Conservation (phyloP, 768 basidiomycete genomes). For the Pholiota molesta region DNA sequence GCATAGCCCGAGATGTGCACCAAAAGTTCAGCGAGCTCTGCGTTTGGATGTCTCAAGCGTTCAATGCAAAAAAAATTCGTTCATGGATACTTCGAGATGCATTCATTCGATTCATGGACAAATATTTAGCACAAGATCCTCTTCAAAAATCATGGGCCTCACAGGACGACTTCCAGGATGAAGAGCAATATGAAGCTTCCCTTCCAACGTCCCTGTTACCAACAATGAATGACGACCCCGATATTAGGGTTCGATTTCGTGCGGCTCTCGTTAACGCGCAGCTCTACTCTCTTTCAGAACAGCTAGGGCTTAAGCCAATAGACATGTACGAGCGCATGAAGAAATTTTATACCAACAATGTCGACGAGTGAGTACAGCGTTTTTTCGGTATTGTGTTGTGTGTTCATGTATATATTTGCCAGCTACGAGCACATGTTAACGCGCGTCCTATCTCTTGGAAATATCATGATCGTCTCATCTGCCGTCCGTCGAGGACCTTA, state of each 20-base stretch:
- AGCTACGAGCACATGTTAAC: conserved; percentile 82
- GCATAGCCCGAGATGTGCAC: conserved; percentile 38
- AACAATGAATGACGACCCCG: conserved; percentile 62
- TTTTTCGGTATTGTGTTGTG: background rate
- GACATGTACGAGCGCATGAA: conserved; percentile 53
- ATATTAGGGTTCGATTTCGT: conserved; percentile 85
- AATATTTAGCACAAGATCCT: conserved; percentile 64
- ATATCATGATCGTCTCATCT: conserved; percentile 80
- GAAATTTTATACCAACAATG: conserved; percentile 42
- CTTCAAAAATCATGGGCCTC: conserved; percentile 49
- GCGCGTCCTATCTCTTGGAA: conserved; percentile 69
- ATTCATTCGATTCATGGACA: conserved; percentile 65
- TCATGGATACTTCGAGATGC: conserved; percentile 74
- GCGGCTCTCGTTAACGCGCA: conserved; percentile 61
- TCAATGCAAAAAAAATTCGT: conserved; percentile 42
- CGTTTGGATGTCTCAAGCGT: conserved; percentile 52
- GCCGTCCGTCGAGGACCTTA: conserved; percentile 80
- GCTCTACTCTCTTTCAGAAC: conserved; percentile 55
- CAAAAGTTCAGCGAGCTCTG: conserved; percentile 52
- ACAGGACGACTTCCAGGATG: conserved; percentile 18
- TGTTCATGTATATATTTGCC: conserved; percentile 9
- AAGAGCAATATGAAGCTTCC: conserved; percentile 24
- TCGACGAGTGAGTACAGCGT: conserved; percentile 50
- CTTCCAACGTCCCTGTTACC: conserved; percentile 54
- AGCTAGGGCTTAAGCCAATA: conserved; percentile 30